Evolutionary conservation across 2,329 filamentous ascomycete genomes (phyloP), one percentile per base, ranked within the genome.

Genomic region (Aschersonia sp.): DNA sequence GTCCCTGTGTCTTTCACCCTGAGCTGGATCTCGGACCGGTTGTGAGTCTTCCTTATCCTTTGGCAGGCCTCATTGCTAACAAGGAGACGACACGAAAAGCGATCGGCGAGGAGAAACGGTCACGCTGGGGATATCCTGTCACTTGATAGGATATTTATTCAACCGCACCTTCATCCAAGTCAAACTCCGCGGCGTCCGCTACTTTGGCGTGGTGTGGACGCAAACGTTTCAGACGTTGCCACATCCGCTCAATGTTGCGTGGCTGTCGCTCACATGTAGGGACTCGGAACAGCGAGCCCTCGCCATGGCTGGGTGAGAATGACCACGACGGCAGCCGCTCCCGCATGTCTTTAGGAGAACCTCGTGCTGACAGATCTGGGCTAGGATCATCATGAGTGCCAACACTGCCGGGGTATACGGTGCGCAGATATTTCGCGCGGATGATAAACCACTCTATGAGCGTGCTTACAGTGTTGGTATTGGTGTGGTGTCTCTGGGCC

Each of bases 351-450:
- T 38, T 9, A 20, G 20, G 20, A 20, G 20, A 20, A 20, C 20
- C 20, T 20, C 9, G 20, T 46, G 40, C 45, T 45, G 29, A 12
- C 20, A 12, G 9, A 44, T 12, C n/a, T 5, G 6, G 20, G 31
- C 30, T 43, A 71, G 68, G 61, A 67, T 78, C 46, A 77, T 80
- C 50, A 80, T 80, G 76, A 72, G 73, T 28, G 77, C 75, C 45
- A 81, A 81, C 53, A 74, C 73, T 30, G 75, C 76, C 0, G 76
- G 75, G 29, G 80, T 81, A 46, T 76, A 77, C 48, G 77, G 77
- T 3, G 74, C 74, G 0, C 76, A 80, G 56, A 73, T 80, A 51
- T 80, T 80, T 66, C 71, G 71, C 29, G 52, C 60, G 0, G 72
- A 77, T 47, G 74, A 78, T 53, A 59, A 58, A 43, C 74, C 74